Percentiles rank a stretch among this genome's conserved stretches.
Conservation (phyloP, 495 filamentous ascomycete species). For the Hypoxylon perforatum region DNA sequence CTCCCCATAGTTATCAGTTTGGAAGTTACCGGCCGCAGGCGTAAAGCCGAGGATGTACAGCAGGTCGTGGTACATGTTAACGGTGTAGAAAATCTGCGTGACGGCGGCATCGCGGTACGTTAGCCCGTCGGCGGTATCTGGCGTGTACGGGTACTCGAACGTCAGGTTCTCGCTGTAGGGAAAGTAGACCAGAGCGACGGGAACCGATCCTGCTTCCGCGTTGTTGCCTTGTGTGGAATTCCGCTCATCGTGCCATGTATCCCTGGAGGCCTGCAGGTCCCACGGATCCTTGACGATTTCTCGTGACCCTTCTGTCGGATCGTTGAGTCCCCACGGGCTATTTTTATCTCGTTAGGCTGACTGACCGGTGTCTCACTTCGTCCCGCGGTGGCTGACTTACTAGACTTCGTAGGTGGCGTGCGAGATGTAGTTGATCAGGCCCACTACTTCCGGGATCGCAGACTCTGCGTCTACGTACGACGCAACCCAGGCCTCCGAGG, state of each 20-base stretch:
- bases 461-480: slow-evolving; percentile 52
- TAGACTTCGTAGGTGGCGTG: slow-evolving; percentile 55
- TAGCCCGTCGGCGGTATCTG: slow-evolving; percentile 29
- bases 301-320: slow-evolving; percentile 48
- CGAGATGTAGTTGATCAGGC: slow-evolving; percentile 50
- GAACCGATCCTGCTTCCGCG: slow-evolving; percentile 36
- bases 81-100: slow-evolving; percentile 59
- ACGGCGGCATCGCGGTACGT: slow-evolving; percentile 50
- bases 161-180: slow-evolving; percentile 36
- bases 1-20: slow-evolving; percentile 52
- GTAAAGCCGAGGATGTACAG: slow-evolving; percentile 59
- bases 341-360: slow-evolving; percentile 26
- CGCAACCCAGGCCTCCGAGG: slow-evolving; percentile 50
- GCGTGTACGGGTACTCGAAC: slow-evolving; percentile 47
- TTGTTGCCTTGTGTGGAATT: slow-evolving; percentile 42
- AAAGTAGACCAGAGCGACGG: slow-evolving; percentile 43
- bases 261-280: slow-evolving; percentile 39
- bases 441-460: slow-evolving; percentile 36
- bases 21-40: slow-evolving; percentile 60
- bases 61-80: slow-evolving; percentile 58
- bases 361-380: not conserved
- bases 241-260: slow-evolving; percentile 48
- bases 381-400: too few species aligned
- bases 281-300: slow-evolving; percentile 45
- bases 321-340: slow-evolving; percentile 50